Evolutionary conservation across 768 basidiomycete genomes (phyloP).

Genomic region (Podaxis pistillaris): DNA sequence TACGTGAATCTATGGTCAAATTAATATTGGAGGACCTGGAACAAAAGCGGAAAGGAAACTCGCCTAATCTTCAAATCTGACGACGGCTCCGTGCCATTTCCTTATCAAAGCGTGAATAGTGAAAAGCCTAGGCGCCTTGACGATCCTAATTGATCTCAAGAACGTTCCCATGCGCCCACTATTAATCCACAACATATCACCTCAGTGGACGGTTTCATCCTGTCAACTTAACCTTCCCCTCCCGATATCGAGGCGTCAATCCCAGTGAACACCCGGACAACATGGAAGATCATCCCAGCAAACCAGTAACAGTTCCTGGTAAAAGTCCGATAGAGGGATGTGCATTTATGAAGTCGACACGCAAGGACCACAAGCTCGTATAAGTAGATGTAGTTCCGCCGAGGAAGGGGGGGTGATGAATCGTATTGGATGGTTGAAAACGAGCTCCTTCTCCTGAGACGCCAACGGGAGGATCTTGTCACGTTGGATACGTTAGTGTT

Average conservation of each 20-base stretch:
- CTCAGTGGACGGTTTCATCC: not conserved
- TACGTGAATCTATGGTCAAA: not conserved
- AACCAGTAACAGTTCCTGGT: constrained; percentile 8
- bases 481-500: not conserved
- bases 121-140: not conserved
- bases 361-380: not conserved
- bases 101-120: not conserved
- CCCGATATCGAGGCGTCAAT: not conserved
- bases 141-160: not conserved
- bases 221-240: not conserved
- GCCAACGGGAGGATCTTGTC: not conserved
- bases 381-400: not conserved
- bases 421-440: constrained; percentile 1
- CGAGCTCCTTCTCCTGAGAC: not conserved
- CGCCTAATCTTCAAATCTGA: not conserved
- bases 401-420: not conserved
- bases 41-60: not conserved
- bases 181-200: not conserved
- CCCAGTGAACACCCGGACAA: not conserved
- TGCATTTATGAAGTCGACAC: not conserved
- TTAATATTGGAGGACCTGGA: not conserved
- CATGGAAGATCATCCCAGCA: not conserved
- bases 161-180: not conserved
- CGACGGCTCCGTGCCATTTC: not conserved
- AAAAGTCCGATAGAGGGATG: not conserved